Conservation (phyloP, 441 rosid genomes). For the Codiaeum variegatum region DNA sequence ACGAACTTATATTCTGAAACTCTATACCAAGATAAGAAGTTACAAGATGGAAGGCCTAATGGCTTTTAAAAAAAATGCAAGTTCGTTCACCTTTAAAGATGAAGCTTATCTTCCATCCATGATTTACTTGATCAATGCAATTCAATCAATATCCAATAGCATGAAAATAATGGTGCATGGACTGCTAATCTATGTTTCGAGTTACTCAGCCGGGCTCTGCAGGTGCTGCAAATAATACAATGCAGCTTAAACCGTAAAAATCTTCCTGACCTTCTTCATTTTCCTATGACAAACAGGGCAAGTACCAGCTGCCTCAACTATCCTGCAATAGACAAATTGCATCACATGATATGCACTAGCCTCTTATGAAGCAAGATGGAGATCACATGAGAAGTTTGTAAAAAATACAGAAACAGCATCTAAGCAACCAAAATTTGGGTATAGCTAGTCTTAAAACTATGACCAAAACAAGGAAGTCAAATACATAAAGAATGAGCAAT, state of each 20-base stretch:
- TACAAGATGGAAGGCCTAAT: constrained; percentile 10
- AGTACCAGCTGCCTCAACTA: constrained; percentile 71
- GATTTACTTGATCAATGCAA: background rate
- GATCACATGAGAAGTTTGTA: background rate
- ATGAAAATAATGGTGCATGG: background rate
- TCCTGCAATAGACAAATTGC: constrained; percentile 41
- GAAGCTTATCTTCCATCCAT: constrained; percentile 5
- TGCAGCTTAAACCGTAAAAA: constrained; percentile 68
- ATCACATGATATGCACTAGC: background rate
- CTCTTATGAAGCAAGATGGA: background rate
- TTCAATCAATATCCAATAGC: background rate
- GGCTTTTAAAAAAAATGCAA: constrained; percentile 12
- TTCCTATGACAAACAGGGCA: constrained; percentile 77
- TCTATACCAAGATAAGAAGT: background rate
- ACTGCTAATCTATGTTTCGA: background rate
- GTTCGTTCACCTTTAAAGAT: constrained; percentile 18
- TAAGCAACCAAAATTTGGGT: background rate
- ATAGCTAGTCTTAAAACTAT: background rate
- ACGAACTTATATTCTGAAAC: background rate
- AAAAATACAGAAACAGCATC: background rate
- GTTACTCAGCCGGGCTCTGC: constrained; percentile 11
- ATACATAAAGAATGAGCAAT: background rate
- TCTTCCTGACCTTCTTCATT: constrained; percentile 87
- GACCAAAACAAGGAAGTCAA: background rate
- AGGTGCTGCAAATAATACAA: background rate